A percentile compares a stretch with the other conserved stretches of the same genome.
These are phyloP conservation scores for Nothopassalora personata DNA, from an alignment of 2,329 filamentous ascomycete genomes.

Conservation along the genomic window DNA sequence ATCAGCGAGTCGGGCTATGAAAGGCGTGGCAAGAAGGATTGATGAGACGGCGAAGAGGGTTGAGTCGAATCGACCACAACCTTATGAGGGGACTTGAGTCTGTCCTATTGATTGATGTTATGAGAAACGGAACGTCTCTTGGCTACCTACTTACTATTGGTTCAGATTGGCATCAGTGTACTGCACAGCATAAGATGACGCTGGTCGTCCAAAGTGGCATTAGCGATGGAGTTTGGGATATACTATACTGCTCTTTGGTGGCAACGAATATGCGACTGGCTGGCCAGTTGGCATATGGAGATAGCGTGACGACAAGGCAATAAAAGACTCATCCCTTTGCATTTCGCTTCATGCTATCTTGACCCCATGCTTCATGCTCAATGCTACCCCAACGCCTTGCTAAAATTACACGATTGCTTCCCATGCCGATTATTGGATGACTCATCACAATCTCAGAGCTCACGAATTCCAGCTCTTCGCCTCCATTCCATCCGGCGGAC, in stretches of 20 bases:
- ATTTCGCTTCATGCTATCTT: background rate
- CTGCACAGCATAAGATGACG: background rate
- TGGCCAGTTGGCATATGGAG: background rate
- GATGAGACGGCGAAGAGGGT: conserved; percentile 17
- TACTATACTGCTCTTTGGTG: background rate
- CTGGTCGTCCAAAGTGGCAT: background rate
- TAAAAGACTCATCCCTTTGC: background rate
- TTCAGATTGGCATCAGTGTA: background rate
- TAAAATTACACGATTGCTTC: background rate
- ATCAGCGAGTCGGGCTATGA: conserved; percentile 17
- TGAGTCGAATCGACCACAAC: conserved; percentile 15
- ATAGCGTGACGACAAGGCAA: background rate
- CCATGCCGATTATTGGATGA: too few species aligned
- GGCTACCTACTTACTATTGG: background rate
- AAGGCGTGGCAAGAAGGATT: conserved; percentile 15
- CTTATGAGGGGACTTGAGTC: conserved; percentile 15
- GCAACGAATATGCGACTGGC: background rate
- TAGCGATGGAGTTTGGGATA: background rate
- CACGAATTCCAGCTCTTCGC: conserved; percentile 60
- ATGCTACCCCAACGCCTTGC: background rate
- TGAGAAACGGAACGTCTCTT: background rate
- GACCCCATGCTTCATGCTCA: background rate
- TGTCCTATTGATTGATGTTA: background rate
- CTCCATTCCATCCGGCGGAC: conserved; percentile 71
- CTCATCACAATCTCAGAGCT: background rate